phyloP scores from a whole-genome alignment of 2,329 filamentous ascomycete species.

The Leptosphaerulina australis region DNA sequence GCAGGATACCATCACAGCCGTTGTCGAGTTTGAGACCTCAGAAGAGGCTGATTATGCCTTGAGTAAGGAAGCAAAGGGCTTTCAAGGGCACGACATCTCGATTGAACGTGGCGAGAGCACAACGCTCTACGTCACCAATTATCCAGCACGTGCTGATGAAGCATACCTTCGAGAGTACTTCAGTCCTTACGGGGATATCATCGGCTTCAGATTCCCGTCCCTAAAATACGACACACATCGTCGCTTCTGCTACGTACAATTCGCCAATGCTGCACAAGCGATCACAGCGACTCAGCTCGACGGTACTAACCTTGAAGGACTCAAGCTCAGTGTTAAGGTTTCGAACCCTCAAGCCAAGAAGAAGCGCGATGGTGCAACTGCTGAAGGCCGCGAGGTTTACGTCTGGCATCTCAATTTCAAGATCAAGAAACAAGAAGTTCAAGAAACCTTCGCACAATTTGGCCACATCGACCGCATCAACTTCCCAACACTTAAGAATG shows the following conservation, averaged over 20 bases:
- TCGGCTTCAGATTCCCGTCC: slow-evolving; percentile 87
- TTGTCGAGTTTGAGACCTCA: slow-evolving; percentile 82
- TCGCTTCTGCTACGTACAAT: slow-evolving; percentile 96
- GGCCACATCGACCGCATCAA: slow-evolving; percentile 76
- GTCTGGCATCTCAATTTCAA: slow-evolving; percentile 85
- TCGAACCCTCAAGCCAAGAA: slow-evolving; percentile 83
- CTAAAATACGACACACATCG: slow-evolving; percentile 87
- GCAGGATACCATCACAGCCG: slow-evolving; percentile 67
- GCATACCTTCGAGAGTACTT: slow-evolving; percentile 72
- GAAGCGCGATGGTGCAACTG: slow-evolving; percentile 75
- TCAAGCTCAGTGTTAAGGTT: slow-evolving; percentile 76
- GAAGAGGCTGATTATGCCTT: slow-evolving; percentile 84
- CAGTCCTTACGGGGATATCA: slow-evolving; percentile 73
- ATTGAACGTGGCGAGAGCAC: slow-evolving; percentile 77
- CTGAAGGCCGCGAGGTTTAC: slow-evolving; percentile 88
- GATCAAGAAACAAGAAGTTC: slow-evolving; percentile 73
- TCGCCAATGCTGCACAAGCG: slow-evolving; percentile 60
- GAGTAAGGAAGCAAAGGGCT: slow-evolving; percentile 78
- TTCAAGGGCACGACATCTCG: slow-evolving; percentile 73
- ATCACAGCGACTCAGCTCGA: slow-evolving; percentile 71
- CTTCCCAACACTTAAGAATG: slow-evolving; percentile 68
- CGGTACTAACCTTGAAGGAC: slow-evolving; percentile 69
- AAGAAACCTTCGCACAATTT: slow-evolving; percentile 73
- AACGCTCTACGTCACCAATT: slow-evolving; percentile 91
- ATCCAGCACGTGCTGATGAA: slow-evolving; percentile 77